Percentiles rank a stretch among this genome's conserved stretches.
Conservation (phyloP, 345 rosid genomes). For the Balakata baccata region DNA sequence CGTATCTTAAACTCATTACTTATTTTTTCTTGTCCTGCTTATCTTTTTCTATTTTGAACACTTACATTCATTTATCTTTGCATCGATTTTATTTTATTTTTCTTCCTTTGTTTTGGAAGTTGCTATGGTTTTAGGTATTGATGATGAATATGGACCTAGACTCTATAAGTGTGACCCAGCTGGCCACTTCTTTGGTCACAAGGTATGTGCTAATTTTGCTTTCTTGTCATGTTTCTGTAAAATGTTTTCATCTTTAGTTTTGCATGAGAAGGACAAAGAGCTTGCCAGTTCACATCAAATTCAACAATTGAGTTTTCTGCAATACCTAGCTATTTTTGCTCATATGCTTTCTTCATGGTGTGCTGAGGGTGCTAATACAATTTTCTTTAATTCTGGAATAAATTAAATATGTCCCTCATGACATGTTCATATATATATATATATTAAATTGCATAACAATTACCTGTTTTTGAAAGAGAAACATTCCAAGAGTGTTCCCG, state of each 20-base stretch:
- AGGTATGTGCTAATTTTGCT: slow-evolving; percentile 43
- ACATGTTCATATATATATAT: background rate
- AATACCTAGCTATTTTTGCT: background rate
- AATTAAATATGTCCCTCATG: background rate
- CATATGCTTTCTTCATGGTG: background rate
- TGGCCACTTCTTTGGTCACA: slow-evolving; percentile 96
- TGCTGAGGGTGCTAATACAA: background rate
- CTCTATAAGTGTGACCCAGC: slow-evolving; percentile 99
- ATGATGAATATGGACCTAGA: slow-evolving; percentile 84
- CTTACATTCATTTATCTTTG: background rate
- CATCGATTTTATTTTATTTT: background rate
- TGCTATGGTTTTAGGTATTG: slow-evolving; percentile 96
- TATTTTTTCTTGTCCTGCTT: background rate
- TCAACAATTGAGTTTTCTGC: background rate
- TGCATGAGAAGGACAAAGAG: background rate
- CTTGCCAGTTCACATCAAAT: background rate
- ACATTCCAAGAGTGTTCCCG: background rate
- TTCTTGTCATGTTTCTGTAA: background rate
- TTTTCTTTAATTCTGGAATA: background rate
- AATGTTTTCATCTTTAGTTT: background rate
- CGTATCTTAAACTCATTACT: background rate
- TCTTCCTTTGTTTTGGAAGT: background rate
- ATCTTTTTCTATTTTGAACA: background rate
- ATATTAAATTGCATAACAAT: background rate
- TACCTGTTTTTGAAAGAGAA: background rate